Evolutionary conservation across 2,329 filamentous ascomycete genomes (phyloP).

Genomic region (Esteya vermicola): DNA sequence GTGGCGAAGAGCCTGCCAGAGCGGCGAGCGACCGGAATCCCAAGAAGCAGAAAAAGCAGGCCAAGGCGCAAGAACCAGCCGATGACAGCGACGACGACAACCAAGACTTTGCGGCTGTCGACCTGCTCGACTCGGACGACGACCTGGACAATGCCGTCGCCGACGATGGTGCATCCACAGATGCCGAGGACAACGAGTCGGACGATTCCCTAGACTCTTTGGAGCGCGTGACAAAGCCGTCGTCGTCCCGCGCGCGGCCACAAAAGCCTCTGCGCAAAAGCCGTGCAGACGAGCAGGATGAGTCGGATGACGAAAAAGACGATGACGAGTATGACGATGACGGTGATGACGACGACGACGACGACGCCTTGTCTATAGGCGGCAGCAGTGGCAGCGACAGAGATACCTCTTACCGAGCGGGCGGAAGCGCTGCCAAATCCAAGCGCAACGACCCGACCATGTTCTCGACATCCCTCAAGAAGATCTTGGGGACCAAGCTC

Average conservation of each 20-base stretch:
- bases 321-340: slow-evolving; percentile 24
- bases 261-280: too few species aligned
- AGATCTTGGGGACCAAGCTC: slow-evolving; percentile 83
- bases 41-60: slow-evolving; percentile 20
- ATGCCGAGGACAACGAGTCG: slow-evolving; percentile 21
- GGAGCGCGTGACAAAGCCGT: slow-evolving; percentile 11
- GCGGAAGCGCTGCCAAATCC: slow-evolving; percentile 30
- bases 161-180: slow-evolving; percentile 25
- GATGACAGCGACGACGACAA: slow-evolving; percentile 21
- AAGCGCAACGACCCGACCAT: slow-evolving; percentile 88
- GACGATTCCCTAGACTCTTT: slow-evolving; percentile 17
- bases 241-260: slow-evolving; percentile 6
- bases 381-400: slow-evolving; percentile 5
- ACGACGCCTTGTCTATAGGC: slow-evolving; percentile 13
- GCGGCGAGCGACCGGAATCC: background rate
- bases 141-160: slow-evolving; percentile 38
- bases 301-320: too few species aligned
- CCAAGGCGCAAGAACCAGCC: slow-evolving; percentile 31
- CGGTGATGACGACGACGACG: slow-evolving; percentile 17
- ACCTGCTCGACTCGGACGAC: slow-evolving; percentile 41
- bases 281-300: too few species aligned
- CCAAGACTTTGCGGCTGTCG: slow-evolving; percentile 33
- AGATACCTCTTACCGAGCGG: background rate
- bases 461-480: slow-evolving; percentile 85
- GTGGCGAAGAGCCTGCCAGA: slow-evolving; percentile 1